phyloP scores from a whole-genome alignment of 1,139 yeast species.

The Hansenula sp. region DNA sequence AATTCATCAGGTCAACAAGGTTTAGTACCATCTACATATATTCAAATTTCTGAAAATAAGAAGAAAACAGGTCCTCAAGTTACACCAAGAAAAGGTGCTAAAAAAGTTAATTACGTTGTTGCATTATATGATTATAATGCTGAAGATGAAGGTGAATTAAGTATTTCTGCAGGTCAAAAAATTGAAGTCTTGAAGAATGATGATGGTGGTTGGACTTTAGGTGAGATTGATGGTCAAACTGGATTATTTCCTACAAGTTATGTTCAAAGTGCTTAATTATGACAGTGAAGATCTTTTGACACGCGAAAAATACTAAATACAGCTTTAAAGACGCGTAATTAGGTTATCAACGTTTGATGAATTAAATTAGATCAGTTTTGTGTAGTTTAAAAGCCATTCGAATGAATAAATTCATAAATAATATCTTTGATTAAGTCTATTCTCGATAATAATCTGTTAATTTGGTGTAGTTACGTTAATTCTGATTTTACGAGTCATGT shows the following conservation, averaged over 20 bases:
- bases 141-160: slow-evolving; percentile 78
- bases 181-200: slow-evolving; percentile 68
- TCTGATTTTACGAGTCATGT: too few relatives aligned
- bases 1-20: slow-evolving; percentile 50
- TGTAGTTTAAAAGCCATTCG: too few relatives aligned
- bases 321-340: too few relatives aligned
- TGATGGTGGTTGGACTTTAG: slow-evolving; percentile 97
- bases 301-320: too few relatives aligned
- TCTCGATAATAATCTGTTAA: too few relatives aligned
- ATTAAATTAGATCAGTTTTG: too few relatives aligned
- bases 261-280: slow-evolving; percentile 13
- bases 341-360: too few relatives aligned
- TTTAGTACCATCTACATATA: slow-evolving; percentile 81
- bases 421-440: too few relatives aligned
- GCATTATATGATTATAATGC: slow-evolving; percentile 81
- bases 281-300: too few relatives aligned
- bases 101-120: slow-evolving; percentile 55
- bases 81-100: slow-evolving; percentile 62
- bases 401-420: too few relatives aligned
- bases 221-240: slow-evolving; percentile 62
- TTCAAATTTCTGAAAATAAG: slow-evolving; percentile 40
- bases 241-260: slow-evolving; percentile 87
- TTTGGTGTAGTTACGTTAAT: too few relatives aligned
- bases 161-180: slow-evolving; percentile 68
- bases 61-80: slow-evolving; percentile 72